Evolutionary conservation across 2,329 filamentous ascomycete genomes (phyloP).

Genomic region (Ustilaginoidea virens): DNA sequence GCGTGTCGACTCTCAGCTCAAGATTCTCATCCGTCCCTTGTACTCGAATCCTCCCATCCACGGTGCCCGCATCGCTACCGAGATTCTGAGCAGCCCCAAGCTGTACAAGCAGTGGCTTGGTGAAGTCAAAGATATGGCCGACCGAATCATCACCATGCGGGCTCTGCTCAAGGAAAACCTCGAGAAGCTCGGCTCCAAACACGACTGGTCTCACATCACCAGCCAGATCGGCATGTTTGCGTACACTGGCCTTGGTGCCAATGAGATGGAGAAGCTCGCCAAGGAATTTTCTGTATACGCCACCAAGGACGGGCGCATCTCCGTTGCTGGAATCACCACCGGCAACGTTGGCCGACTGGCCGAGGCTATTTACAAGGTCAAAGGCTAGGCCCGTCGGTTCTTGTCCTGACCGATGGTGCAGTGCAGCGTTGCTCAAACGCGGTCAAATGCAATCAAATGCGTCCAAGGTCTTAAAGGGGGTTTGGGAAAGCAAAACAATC

Average conservation of each 20-base stretch:
- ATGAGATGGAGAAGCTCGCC: slow-evolving; percentile 82
- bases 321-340: slow-evolving; percentile 68
- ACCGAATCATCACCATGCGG: slow-evolving; percentile 98
- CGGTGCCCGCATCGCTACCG: slow-evolving; percentile 82
- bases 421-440: too few species aligned
- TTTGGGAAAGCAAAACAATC: too few species aligned
- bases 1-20: slow-evolving; percentile 92
- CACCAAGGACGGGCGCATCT: slow-evolving; percentile 82
- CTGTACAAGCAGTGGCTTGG: slow-evolving; percentile 89
- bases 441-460: too few species aligned
- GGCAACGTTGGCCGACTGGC: slow-evolving; percentile 68
- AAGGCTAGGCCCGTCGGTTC: slow-evolving; percentile 32
- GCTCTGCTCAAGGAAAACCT: slow-evolving; percentile 87
- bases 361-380: slow-evolving; percentile 74
- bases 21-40: slow-evolving; percentile 89
- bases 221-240: slow-evolving; percentile 99
- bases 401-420: too few species aligned
- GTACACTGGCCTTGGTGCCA: slow-evolving; percentile 80
- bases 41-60: slow-evolving; percentile 98
- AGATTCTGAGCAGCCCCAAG: slow-evolving; percentile 73
- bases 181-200: slow-evolving; percentile 85
- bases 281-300: slow-evolving; percentile 97
- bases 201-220: slow-evolving; percentile 98
- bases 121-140: slow-evolving; percentile 97
- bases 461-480: too few species aligned